Evolutionary conservation across 1,284 basidiomycete species (phyloP), one percentile per base, ranked within the genome.

Genomic region (Ustilago loliicola): DNA sequence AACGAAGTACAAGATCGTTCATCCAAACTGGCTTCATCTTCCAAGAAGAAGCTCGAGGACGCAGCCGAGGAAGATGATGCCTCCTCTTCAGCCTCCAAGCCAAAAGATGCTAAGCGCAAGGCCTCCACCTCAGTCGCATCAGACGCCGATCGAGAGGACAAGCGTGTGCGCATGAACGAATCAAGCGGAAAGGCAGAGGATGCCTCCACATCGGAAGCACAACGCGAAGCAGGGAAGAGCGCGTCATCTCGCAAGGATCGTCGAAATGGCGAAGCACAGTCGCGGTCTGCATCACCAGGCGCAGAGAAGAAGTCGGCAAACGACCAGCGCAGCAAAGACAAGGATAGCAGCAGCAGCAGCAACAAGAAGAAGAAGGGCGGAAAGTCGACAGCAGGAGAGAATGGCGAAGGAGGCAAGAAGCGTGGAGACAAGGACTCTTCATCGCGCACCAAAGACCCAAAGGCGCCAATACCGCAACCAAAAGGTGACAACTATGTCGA

Each of bases 361-460:
- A 74, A 64, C 29, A 79, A 80, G 66, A 81, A 81, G 66, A 75
- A 79, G 69, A 79, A 79, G 56, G 72, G 66, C 11, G 68, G 68
- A 59, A 78, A 78, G 67, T 74, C 65, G 10, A 30, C 68, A 29
- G 72, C 68, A 3, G 61, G 64, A 10, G 76, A 74, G 42, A 74
- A 71, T 23, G 76, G 72, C 34, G 76, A 73, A 29, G 68, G 61
- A 25, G 54, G 47, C 59, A 78, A 78, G 59, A 78, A 78, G 62
- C 67, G 72, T 4, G 38, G 59, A 34, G 76, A 74, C 30, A 78
- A 74, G 65, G 72, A 60, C 9, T 9, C 29, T 4, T n/a, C 52
- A 11, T 48, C 63, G 32, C 53, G 59, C 15, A 23, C 59, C 63
- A 77, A 77, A 40, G 69, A 70, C 27, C 67, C 75, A 21, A 77